Base-by-base conservation (phyloP, 176 grass and related monocot genomes). In the Bromus sterilis region DNA sequence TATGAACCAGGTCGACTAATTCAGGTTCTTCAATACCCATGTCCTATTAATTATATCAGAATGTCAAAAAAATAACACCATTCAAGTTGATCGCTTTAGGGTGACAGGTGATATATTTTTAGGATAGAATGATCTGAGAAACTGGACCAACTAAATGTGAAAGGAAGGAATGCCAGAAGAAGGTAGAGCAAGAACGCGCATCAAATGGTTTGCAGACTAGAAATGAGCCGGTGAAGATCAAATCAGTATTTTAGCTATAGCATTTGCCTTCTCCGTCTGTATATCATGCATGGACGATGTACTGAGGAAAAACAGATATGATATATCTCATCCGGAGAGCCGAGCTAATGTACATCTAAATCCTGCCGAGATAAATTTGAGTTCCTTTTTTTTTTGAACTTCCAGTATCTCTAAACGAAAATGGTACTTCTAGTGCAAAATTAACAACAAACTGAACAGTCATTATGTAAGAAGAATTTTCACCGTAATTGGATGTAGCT, bases 11-110 rank as follows among this genome's bases (percentile, higher is more conserved):
- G 55, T 87, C 87, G 74, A 93, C 87, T 81, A 99, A 65, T 73
- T 95, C 93, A 63, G 91, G 88, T 58, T 93, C 93, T 87, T 95
- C 86, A 77, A 99, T 95, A 56, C 89, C 89, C 93, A 95, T 99
- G 80, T 99, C 93, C 95, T 98, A 79, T 74, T 41, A 75, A 66
- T 86, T 78, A 46, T 49, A 77, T 61, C 79, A 88, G 33, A 55
- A 29, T 28, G 69, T 72, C 28, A 48, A 44, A 31, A 31, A 48
- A 30, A 31, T 48, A 13, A 43, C 25, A 44, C 41, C 41, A 11
- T 58, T 81, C 29, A 56, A 75, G 35, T 28, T 80, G n/a, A 75
- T 31, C 23, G 57, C 34, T 81, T 41, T 56, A 72, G 16, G 71
- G 73, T 86, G 61, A 25, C 71, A 59, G 40, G 80, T 42, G 39